A percentile compares a stretch with the other conserved stretches of the same genome.
Evolutionary conservation across 164 flowering plant species (phyloP).

Genomic region (Taxillus chinensis): DNA sequence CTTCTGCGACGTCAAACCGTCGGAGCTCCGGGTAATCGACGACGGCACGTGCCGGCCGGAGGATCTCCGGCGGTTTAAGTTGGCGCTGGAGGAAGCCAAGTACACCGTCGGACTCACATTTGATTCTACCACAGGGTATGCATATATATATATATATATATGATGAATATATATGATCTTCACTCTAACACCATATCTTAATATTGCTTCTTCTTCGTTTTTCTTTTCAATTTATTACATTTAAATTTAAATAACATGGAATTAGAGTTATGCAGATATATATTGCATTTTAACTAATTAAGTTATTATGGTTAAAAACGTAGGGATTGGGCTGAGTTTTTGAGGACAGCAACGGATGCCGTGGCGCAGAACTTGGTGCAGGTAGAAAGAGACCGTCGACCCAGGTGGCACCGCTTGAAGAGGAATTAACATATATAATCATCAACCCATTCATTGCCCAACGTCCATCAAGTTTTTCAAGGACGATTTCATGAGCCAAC

Average conservation of each 20-base stretch:
- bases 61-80: slow-evolving; percentile 25
- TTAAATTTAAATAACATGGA: too few species aligned
- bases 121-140: slow-evolving; percentile 41
- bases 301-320: too few species aligned
- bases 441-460: too few species aligned
- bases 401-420: too few species aligned
- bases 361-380: not conserved
- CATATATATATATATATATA: not conserved
- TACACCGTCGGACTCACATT: slow-evolving; percentile 56
- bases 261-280: too few species aligned
- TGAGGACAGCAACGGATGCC: not conserved
- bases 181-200: too few species aligned
- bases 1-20: slow-evolving; percentile 55
- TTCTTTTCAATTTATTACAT: too few species aligned
- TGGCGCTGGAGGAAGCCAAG: slow-evolving; percentile 53
- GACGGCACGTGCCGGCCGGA: slow-evolving; percentile 14
- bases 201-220: too few species aligned
- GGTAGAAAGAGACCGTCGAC: not conserved
- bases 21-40: slow-evolving; percentile 33
- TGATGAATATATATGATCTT: not conserved
- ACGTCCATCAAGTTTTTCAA: too few species aligned
- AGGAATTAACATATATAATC: too few species aligned
- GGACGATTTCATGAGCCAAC: too few species aligned
- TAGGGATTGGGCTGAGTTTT: not conserved
- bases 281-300: too few species aligned